phyloP scores from a whole-genome alignment of 495 filamentous ascomycete genomes.

The Hypoxylon fuscum region DNA sequence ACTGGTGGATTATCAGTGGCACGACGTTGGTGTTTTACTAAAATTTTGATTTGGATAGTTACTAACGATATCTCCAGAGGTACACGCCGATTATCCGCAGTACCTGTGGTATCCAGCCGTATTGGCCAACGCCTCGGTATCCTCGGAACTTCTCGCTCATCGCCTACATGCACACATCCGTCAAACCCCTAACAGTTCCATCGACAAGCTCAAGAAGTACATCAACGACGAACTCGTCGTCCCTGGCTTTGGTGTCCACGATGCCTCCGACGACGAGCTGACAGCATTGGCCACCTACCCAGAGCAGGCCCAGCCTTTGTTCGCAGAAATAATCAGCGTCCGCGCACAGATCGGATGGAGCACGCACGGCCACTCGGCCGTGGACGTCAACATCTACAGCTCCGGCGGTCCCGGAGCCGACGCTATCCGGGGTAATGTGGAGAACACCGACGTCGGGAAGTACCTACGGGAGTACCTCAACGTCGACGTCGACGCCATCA shows the following conservation, averaged over 20 bases:
- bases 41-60: neutral
- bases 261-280: conserved; percentile 77
- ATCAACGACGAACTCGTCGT: conserved; percentile 68
- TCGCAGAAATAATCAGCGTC: conserved; percentile 85
- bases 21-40: conserved; percentile 63
- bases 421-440: conserved; percentile 79
- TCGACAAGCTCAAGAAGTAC: conserved; percentile 61
- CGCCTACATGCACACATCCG: conserved; percentile 67
- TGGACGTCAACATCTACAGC: conserved; percentile 92
- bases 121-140: conserved; percentile 82
- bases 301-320: conserved; percentile 61
- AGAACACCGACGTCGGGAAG: conserved; percentile 90
- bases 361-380: conserved; percentile 87
- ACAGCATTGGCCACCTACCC: conserved; percentile 67
- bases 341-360: conserved; percentile 92
- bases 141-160: conserved; percentile 71
- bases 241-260: conserved; percentile 75
- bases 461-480: conserved; percentile 83
- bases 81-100: conserved; percentile 51
- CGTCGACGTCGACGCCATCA: conserved; percentile 79
- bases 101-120: conserved; percentile 90
- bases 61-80: conserved; percentile 43
- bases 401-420: conserved; percentile 61
- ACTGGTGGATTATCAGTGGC: conserved; percentile 88
- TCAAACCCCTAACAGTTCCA: conserved; percentile 35